Evolutionary conservation across 257 asterid genomes (phyloP), one percentile per base, ranked within the genome.

Genomic region (Nicotiana otophora): DNA sequence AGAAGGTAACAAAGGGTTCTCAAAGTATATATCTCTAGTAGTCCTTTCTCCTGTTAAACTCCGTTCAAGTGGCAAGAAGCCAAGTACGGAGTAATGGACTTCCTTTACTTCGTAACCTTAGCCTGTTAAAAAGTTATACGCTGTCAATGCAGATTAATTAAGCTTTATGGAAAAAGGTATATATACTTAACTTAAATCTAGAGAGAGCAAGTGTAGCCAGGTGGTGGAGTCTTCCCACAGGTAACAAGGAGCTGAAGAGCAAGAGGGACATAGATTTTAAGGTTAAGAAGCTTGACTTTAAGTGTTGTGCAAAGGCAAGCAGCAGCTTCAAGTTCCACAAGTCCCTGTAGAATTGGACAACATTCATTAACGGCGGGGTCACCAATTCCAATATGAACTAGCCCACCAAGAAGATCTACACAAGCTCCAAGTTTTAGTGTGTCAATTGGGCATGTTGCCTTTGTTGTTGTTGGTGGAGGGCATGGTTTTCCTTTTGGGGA

Each of bases 141-240:
- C 0, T 7, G 11, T 42, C 48, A 54, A 16, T 5, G 20, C 9
- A 15, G 17, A 54, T 5, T 4, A 54, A 2, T 54, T 54, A 54
- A 54, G 19, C n/a, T 54, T 54, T 15, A 54, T 16, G n/a, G 15
- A 54, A 54, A 54, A 16, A 54, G 53, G 1, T 11, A 33, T 53
- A 14, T 10, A 62, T 68, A 84, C 85, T 69, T n/a, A 78, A 76
- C 83, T 81, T 66, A 79, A 57, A 54, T 84, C 79, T 84, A 93
- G 89, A 92, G 83, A 61, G 94, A 83, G 90, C 98, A 94, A 83
- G 98, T 94, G 92, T 82, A 94, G 68, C 98, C 98, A 58, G 98
- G 98, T 2, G 98, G 98, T 9, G 98, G 97, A 0, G 93, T 72
- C 86, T 94, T 91, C 42, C 97, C 98, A 82, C 97, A 94, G 62